Percentiles rank a stretch among this genome's conserved stretches.
These are phyloP conservation scores for Fraxinus cuspidata DNA, from an alignment of 257 asterid species.

Conservation along the genomic window DNA sequence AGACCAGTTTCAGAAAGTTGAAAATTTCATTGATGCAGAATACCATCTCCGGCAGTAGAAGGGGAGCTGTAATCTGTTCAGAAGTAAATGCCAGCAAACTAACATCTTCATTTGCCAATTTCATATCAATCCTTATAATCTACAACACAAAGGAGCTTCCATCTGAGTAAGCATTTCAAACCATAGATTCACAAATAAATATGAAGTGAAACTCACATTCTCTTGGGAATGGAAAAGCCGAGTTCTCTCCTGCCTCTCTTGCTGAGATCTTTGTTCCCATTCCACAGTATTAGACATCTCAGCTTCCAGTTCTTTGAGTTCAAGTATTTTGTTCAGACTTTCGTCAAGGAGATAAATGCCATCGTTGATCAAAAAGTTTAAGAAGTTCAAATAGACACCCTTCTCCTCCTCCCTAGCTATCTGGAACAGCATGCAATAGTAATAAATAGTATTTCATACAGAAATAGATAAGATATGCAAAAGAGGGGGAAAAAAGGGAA, in stretches of 20 bases:
- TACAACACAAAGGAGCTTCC: constrained; percentile 37
- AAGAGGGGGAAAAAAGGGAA: not conserved
- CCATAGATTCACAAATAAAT: constrained; percentile 9
- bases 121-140: constrained; percentile 95
- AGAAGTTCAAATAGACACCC: constrained; percentile 88
- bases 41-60: constrained; percentile 97
- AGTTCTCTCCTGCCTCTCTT: constrained; percentile 97
- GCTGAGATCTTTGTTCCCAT: constrained; percentile 93
- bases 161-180: constrained; percentile 25
- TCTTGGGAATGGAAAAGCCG: constrained; percentile 94
- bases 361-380: constrained; percentile 90
- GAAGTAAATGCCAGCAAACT: constrained; percentile 90
- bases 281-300: constrained; percentile 92
- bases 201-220: constrained; percentile 60
- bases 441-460: constrained; percentile 10
- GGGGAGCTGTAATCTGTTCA: constrained; percentile 93
- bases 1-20: constrained; percentile 18
- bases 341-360: constrained; percentile 94
- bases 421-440: constrained; percentile 41
- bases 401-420: constrained; percentile 97
- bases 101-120: constrained; percentile 96
- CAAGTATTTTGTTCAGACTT: constrained; percentile 96
- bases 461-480: not conserved
- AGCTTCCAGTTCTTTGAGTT: constrained; percentile 89
- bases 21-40: constrained; percentile 19